Evolutionary conservation across 495 filamentous ascomycete genomes (phyloP), one percentile per base, ranked within the genome.

Genomic region (Aspergillus mulundensis): DNA sequence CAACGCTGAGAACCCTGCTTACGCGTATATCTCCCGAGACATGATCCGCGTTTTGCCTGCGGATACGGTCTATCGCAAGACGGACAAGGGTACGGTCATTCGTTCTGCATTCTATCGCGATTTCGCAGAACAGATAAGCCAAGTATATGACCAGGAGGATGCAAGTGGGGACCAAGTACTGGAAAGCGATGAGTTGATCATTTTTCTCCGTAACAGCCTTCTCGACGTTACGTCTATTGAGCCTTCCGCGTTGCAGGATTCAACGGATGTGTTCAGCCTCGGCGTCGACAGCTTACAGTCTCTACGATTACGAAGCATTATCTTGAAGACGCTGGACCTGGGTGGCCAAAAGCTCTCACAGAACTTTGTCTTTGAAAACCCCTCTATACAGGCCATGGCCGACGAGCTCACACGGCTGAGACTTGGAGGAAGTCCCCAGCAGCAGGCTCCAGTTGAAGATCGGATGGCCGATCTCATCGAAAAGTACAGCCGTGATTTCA

Each of bases 21-120:
- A 79, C 56, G 76, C 75, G 4, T 71, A 78, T 36, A 66, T 76
- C 11, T 78, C 76, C 8, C 71, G 68, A 38, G 76, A 81, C 43
- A 81, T 81, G 66, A 70, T 82, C 47, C 58, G 69, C 12, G 63
- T 68, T 5, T 47, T 82, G 18, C 66, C 72, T 21, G 58, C 68
- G 6, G 66, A 70, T 44, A 52, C 70, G 7, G 69, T 69, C 24
- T 80, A 77, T 54, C 77, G 71, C 7, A 67, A 67, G 12, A 77
- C 75, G 5, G 79, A 82, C 54, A 81, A 82, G 63, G 77, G 70
- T 34, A 76, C 73, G 7, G 75, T 79, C 21, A 82, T 81, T 56
- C 73, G 81, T 15, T 61, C 75, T 8, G 72, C 77, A 20, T 74
- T 77, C 28, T 79, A 83, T 51, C 57, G 61, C 16, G 62, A 63